Conservation (phyloP, 345 rosid genomes). For the Boechera stricta region DNA sequence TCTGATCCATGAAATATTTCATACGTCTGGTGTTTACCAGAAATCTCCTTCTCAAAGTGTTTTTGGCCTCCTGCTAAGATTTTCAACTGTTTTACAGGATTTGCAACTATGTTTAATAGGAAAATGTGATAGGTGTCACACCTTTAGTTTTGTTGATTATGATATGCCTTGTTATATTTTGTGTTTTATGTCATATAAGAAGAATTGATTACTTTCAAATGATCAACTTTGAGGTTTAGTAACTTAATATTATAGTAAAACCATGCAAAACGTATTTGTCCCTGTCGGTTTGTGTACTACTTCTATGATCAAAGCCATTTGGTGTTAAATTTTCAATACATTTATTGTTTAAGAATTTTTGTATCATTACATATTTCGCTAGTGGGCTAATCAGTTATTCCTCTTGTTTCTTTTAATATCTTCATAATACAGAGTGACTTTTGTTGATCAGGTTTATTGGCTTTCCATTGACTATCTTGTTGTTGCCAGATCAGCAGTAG, state of each 20-base stretch:
- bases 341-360: constrained; percentile 9
- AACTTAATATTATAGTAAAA: not conserved
- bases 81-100: not conserved
- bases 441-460: constrained; percentile 83
- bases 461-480: constrained; percentile 80
- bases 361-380: constrained; percentile 16
- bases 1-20: constrained; percentile 28
- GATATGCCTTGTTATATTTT: constrained; percentile 10
- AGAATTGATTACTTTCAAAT: not conserved
- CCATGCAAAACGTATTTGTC: constrained; percentile 4
- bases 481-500: constrained; percentile 88
- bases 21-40: constrained; percentile 18
- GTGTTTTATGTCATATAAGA: constrained; percentile 4
- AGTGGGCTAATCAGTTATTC: constrained; percentile 17
- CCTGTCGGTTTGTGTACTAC: constrained; percentile 3
- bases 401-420: constrained; percentile 17
- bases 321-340: not conserved
- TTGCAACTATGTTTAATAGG: not conserved
- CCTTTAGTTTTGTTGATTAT: constrained; percentile 22
- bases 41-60: constrained; percentile 15
- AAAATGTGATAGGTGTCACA: not conserved
- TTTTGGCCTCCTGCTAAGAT: constrained; percentile 17
- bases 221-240: constrained; percentile 18
- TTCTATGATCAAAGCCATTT: constrained; percentile 12
- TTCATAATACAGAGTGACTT: constrained; percentile 24